Conservation (phyloP, 306 rosid genomes). For the Prinsepia uniflora region DNA sequence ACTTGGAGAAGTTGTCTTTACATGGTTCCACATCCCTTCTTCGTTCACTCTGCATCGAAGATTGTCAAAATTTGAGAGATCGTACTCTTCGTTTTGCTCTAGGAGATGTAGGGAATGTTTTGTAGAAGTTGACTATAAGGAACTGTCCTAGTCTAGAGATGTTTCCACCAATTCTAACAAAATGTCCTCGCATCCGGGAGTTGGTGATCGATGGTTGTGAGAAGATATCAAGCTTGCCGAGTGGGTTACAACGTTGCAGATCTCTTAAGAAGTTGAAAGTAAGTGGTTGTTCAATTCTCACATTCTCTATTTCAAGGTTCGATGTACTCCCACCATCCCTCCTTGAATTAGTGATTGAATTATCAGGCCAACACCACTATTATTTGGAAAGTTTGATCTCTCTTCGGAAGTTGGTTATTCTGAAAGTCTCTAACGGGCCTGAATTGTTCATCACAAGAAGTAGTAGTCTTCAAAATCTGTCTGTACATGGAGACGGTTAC, state of each 20-base stretch:
- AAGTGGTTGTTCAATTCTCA: neutral
- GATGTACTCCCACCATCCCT: neutral
- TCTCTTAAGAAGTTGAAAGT: neutral
- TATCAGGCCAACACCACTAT: neutral
- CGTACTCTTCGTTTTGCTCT: neutral
- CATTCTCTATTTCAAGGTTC: neutral
- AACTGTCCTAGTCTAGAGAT: neutral
- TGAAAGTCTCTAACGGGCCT: neutral
- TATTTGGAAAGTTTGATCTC: neutral
- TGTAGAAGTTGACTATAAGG: neutral
- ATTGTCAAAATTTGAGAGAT: neutral
- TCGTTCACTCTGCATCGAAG: neutral
- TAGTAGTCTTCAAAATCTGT: neutral
- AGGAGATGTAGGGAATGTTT: no score
- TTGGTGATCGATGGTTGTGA: neutral
- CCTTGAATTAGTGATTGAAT: neutral
- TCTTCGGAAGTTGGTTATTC: neutral
- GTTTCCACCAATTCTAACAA: neutral
- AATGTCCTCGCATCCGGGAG: neutral
- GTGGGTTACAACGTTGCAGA: neutral
- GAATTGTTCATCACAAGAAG: neutral
- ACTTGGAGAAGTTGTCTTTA: neutral
- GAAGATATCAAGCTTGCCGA: neutral
- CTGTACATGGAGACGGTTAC: neutral
- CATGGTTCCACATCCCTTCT: neutral